Evolutionary conservation across 2,329 filamentous ascomycete genomes (phyloP).

Genomic region (Aspergillus puulaauensis): DNA sequence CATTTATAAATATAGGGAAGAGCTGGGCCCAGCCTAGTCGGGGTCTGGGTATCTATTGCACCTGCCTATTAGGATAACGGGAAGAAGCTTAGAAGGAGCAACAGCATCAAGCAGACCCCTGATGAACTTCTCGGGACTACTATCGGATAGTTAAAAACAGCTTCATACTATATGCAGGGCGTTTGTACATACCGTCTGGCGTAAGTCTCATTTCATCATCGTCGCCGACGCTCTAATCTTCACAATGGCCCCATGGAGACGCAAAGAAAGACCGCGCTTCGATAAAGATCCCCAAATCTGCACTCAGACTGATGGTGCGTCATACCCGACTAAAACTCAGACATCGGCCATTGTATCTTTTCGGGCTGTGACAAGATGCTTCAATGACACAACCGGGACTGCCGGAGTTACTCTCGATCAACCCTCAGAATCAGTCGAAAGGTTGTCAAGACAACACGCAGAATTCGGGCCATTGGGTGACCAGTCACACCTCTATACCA

Average conservation of each 20-base stretch:
- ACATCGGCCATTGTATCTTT: constrained; percentile 16
- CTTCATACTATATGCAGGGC: too few species aligned
- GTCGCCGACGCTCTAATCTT: neutral
- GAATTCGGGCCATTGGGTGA: constrained; percentile 83
- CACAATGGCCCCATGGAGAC: constrained; percentile 25
- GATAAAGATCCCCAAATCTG: constrained; percentile 11
- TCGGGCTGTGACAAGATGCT: constrained; percentile 16
- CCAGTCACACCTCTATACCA: constrained; percentile 77
- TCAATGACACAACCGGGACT: constrained; percentile 7
- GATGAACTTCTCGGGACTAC: too few species aligned
- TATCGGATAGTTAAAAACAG: too few species aligned
- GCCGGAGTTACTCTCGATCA: neutral
- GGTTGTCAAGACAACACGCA: constrained; percentile 71
- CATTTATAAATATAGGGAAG: too few species aligned
- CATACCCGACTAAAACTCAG: neutral
- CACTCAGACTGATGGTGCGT: neutral
- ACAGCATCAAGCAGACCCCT: too few species aligned
- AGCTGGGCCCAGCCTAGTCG: too few species aligned
- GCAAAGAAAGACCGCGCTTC: constrained; percentile 15
- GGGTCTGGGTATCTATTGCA: too few species aligned
- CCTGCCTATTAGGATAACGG: too few species aligned
- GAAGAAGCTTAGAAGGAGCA: too few species aligned
- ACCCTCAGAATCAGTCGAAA: constrained; percentile 62
- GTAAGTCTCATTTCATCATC: neutral
- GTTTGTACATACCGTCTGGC: neutral